phyloP scores from a whole-genome alignment of 164 flowering plant species.

The Litsea cubeba region DNA sequence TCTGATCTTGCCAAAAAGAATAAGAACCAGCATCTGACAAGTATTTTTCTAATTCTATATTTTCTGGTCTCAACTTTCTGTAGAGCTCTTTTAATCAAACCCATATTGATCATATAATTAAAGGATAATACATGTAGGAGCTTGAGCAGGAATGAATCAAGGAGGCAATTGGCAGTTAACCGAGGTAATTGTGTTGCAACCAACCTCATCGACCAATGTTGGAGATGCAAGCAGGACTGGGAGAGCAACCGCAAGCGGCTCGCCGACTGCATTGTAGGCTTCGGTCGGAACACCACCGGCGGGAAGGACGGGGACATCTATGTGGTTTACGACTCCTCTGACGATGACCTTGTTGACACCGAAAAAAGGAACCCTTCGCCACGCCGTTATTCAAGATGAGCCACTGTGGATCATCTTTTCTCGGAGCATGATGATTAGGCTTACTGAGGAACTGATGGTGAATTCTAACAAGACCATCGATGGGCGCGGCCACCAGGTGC shows the following conservation, averaged over 20 bases:
- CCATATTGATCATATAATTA: no score
- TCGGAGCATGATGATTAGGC: slow-evolving; percentile 45
- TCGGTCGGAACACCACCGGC: slow-evolving; percentile 50
- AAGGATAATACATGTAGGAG: slow-evolving; percentile 19
- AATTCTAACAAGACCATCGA: slow-evolving; percentile 34
- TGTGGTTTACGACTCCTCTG: slow-evolving; percentile 48
- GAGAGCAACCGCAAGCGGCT: slow-evolving; percentile 41
- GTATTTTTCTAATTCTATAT: no score
- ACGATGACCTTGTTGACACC: slow-evolving; percentile 55
- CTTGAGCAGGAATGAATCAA: slow-evolving; percentile 35
- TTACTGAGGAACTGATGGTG: slow-evolving; percentile 40
- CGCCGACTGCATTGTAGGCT: slow-evolving; percentile 53
- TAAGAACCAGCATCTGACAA: neutral
- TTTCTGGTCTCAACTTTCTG: neutral
- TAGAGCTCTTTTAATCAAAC: no score
- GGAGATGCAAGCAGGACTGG: slow-evolving; percentile 64
- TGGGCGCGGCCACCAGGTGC: slow-evolving; percentile 37
- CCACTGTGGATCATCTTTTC: slow-evolving; percentile 74
- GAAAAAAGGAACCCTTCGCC: slow-evolving; percentile 58
- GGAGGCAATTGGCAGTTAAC: slow-evolving; percentile 31
- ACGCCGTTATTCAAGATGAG: slow-evolving; percentile 44
- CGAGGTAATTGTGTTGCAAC: slow-evolving; percentile 44
- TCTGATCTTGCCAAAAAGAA: neutral
- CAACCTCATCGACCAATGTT: slow-evolving; percentile 80
- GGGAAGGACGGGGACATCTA: slow-evolving; percentile 51